Evolutionary conservation across 192 early-diverging fungal species (phyloP).

Genomic region (Entophlyctis luteolus): DNA sequence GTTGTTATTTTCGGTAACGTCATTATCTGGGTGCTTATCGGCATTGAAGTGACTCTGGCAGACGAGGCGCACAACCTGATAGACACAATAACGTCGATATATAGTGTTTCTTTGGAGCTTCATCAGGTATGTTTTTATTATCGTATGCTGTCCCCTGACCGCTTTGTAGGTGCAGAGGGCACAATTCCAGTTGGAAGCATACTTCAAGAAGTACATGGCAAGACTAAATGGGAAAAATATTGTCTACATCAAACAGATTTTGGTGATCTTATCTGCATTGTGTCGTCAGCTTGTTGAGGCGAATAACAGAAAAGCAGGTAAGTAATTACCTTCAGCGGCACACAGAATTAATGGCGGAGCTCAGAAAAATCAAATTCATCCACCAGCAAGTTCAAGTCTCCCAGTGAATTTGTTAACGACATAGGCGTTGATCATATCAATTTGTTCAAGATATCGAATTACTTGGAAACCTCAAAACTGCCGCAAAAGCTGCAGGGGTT

Average conservation of each 20-base stretch:
- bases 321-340: neutral
- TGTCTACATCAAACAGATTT: conserved; percentile 71
- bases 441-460: conserved; percentile 70
- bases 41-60: neutral
- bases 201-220: conserved; percentile 65
- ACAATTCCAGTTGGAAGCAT: conserved; percentile 56
- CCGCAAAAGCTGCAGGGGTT: conserved; percentile 51
- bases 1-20: conserved; percentile 80
- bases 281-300: conserved; percentile 33
- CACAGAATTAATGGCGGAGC: too few species aligned
- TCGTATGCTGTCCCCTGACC: neutral
- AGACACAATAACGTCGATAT: conserved; percentile 66
- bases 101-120: conserved; percentile 59
- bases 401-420: conserved; percentile 60
- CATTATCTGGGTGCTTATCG: conserved; percentile 5
- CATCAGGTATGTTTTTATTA: conserved; percentile 34
- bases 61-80: conserved; percentile 56
- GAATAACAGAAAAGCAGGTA: conserved; percentile 34
- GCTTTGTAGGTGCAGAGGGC: conserved; percentile 36
- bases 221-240: conserved; percentile 69
- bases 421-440: conserved; percentile 76
- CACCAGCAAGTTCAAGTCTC: conserved; percentile 1
- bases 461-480: conserved; percentile 64
- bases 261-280: conserved; percentile 56
- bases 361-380: neutral